These are phyloP conservation scores for Rhamnella rubrinervis DNA, from an alignment of 331 rosid species.

Conservation along the genomic window DNA sequence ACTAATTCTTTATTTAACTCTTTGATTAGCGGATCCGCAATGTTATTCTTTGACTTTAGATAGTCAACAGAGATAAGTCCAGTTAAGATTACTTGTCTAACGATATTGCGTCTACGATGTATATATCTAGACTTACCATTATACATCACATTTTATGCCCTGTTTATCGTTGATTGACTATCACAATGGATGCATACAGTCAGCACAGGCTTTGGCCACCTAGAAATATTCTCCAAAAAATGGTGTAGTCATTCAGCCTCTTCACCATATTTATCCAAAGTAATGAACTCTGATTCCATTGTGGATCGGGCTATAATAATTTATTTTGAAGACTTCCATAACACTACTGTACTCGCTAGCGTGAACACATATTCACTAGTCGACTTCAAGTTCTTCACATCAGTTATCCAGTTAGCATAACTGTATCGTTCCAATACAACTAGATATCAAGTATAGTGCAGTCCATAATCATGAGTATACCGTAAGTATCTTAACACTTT, in stretches of 20 bases:
- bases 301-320: neutral
- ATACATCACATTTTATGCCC: neutral
- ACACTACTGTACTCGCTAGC: neutral
- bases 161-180: neutral
- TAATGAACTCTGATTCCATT: neutral
- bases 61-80: neutral
- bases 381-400: neutral
- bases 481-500: neutral
- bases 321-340: neutral
- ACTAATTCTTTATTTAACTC: neutral
- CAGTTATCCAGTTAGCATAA: neutral
- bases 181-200: neutral
- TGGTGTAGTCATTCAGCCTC: neutral
- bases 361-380: neutral
- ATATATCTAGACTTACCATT: constrained; percentile 2
- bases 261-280: neutral
- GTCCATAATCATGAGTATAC: neutral
- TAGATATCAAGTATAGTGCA: neutral
- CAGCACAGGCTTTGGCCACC: neutral
- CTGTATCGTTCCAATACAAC: neutral
- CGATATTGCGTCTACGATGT: neutral
- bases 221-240: neutral
- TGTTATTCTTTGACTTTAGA: neutral
- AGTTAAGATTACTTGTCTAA: neutral
- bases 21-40: neutral